Conservation (phyloP, 1,139 yeast genomes). For the Torulaspora pretoriensis region DNA sequence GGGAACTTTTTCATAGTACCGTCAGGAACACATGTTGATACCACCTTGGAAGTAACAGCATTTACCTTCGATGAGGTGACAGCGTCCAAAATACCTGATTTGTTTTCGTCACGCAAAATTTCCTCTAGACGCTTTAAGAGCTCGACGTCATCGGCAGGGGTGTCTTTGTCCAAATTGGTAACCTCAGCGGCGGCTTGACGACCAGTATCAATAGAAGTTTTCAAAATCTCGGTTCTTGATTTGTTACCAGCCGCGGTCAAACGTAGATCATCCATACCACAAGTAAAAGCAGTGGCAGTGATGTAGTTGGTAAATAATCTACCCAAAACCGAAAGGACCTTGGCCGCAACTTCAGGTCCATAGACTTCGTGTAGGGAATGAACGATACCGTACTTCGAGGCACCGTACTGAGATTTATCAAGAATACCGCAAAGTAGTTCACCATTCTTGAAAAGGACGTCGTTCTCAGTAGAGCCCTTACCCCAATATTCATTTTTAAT, state of each 20-base stretch:
- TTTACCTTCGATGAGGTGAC: constrained; percentile 92
- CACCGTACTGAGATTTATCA: constrained; percentile 98
- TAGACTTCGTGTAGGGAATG: constrained; percentile 95
- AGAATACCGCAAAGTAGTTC: constrained; percentile 85
- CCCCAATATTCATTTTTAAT: constrained; percentile 97
- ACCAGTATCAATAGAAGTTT: constrained; percentile 76
- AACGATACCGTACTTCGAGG: constrained; percentile 93
- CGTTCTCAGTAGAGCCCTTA: constrained; percentile 72
- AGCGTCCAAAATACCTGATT: constrained; percentile 92
- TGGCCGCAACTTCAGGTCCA: constrained; percentile 88
- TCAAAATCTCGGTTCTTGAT: constrained; percentile 81
- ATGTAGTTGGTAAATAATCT: constrained; percentile 91
- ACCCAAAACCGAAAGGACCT: constrained; percentile 83
- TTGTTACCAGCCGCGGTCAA: constrained; percentile 85
- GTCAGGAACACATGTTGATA: constrained; percentile 87
- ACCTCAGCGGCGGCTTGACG: constrained; percentile 92
- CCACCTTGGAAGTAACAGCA: constrained; percentile 87
- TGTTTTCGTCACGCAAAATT: constrained; percentile 87
- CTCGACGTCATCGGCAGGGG: constrained; percentile 64
- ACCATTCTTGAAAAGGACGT: constrained; percentile 82
- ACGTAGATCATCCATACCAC: constrained; percentile 99
- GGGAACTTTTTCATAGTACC: constrained; percentile 97
- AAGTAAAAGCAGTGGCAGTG: constrained; percentile 89
- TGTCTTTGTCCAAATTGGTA: constrained; percentile 63
- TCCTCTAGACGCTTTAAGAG: constrained; percentile 86